phyloP scores from a whole-genome alignment of 306 rosid species.

The Betula pendula region DNA sequence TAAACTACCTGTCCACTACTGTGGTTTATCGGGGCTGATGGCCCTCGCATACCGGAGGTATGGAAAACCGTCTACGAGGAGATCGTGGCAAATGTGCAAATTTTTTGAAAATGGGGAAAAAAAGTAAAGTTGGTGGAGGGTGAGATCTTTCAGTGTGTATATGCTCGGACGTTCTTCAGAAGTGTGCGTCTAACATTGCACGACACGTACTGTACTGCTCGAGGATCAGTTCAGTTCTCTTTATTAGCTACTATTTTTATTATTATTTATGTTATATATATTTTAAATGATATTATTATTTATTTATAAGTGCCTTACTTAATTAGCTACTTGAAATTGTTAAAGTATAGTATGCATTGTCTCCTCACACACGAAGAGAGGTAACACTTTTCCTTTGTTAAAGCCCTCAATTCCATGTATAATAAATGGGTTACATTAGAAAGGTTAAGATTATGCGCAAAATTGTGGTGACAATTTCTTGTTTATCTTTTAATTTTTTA shows the following conservation, averaged over 20 bases:
- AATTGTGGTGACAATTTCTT: too few relatives aligned
- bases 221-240: neutral
- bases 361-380: too few relatives aligned
- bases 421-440: too few relatives aligned
- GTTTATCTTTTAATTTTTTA: too few relatives aligned
- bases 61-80: conserved; percentile 24
- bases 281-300: too few relatives aligned
- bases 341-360: too few relatives aligned
- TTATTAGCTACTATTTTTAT: neutral
- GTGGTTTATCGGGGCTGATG: conserved; percentile 25
- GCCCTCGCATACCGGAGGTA: conserved; percentile 29
- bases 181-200: neutral
- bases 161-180: neutral
- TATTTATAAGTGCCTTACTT: too few relatives aligned
- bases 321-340: too few relatives aligned
- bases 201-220: neutral
- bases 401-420: too few relatives aligned
- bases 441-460: too few relatives aligned
- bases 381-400: too few relatives aligned
- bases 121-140: neutral
- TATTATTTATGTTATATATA: neutral
- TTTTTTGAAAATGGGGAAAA: neutral
- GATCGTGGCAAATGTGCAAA: conserved; percentile 31
- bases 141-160: conserved; percentile 8
- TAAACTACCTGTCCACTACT: neutral